Conservation (phyloP, 805 yeast genomes). For the Metschnikowia corniflorae region DNA sequence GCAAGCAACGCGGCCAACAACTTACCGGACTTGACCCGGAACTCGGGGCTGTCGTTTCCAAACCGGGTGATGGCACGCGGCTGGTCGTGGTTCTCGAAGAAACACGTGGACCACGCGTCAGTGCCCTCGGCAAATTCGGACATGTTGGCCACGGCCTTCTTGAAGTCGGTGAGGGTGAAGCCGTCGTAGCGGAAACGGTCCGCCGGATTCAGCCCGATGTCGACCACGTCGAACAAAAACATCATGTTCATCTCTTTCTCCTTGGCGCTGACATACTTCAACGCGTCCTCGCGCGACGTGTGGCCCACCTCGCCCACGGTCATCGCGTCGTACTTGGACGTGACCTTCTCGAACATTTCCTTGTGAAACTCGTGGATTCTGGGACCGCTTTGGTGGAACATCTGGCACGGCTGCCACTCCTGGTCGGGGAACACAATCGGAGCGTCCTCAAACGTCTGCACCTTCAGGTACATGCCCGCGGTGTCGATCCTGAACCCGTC, state of each 20-base stretch:
- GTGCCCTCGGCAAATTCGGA: slow-evolving; percentile 41
- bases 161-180: slow-evolving; percentile 37
- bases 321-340: slow-evolving; percentile 47
- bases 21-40: slow-evolving; percentile 43
- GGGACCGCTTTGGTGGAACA: slow-evolving; percentile 44
- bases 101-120: slow-evolving; percentile 57
- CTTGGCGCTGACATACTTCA: slow-evolving; percentile 41
- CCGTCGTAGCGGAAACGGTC: slow-evolving; percentile 35
- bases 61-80: slow-evolving; percentile 52
- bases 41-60: slow-evolving; percentile 36
- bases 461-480: slow-evolving; percentile 51
- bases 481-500: slow-evolving; percentile 61
- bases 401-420: slow-evolving; percentile 38
- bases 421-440: slow-evolving; percentile 42
- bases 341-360: slow-evolving; percentile 43
- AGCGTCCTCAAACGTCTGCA: slow-evolving; percentile 44
- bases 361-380: slow-evolving; percentile 55
- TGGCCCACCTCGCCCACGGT: slow-evolving; percentile 57
- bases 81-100: slow-evolving; percentile 58
- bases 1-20: slow-evolving; percentile 44
- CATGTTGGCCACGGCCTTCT: slow-evolving; percentile 34
- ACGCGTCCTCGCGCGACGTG: slow-evolving; percentile 38
- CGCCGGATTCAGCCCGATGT: slow-evolving; percentile 35
- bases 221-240: slow-evolving; percentile 33
- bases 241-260: slow-evolving; percentile 40